These are phyloP conservation scores for Lactarius sanguifluus DNA, from an alignment of 768 basidiomycete species.

Conservation along the genomic window DNA sequence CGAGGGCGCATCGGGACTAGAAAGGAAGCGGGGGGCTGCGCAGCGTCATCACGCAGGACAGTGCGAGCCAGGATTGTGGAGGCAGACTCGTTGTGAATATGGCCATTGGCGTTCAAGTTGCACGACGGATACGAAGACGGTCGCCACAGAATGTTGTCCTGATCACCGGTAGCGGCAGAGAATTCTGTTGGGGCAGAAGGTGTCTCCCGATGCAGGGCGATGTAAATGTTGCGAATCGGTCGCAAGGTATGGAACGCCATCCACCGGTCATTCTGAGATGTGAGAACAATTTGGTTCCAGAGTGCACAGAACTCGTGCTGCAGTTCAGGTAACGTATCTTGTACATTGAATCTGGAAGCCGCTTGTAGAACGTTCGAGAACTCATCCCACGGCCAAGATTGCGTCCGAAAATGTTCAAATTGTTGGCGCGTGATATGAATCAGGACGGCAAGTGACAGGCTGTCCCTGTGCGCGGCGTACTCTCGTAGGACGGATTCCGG, in stretches of 20 bases:
- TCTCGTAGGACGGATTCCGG: neutral
- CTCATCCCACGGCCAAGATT: too few relatives aligned
- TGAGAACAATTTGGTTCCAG: too few relatives aligned
- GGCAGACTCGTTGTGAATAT: too few relatives aligned
- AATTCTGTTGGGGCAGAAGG: neutral
- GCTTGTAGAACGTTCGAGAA: too few relatives aligned
- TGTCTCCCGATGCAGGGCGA: neutral
- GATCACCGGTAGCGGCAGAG: neutral
- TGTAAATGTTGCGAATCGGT: neutral
- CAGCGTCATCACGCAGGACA: too few relatives aligned
- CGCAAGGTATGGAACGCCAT: neutral
- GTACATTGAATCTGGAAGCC: too few relatives aligned
- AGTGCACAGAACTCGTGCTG: too few relatives aligned
- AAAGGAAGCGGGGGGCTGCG: neutral
- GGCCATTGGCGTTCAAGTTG: neutral
- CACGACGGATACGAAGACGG: neutral
- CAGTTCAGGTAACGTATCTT: too few relatives aligned
- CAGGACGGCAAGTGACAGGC: neutral
- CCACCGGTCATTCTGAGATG: neutral
- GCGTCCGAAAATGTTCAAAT: neutral
- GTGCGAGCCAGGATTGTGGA: too few relatives aligned
- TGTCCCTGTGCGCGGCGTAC: neutral
- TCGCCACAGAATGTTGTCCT: neutral
- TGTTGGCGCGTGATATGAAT: neutral
- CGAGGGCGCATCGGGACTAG: neutral